Conservation (phyloP, 768 basidiomycete genomes). For the Tulasnella sp. region DNA sequence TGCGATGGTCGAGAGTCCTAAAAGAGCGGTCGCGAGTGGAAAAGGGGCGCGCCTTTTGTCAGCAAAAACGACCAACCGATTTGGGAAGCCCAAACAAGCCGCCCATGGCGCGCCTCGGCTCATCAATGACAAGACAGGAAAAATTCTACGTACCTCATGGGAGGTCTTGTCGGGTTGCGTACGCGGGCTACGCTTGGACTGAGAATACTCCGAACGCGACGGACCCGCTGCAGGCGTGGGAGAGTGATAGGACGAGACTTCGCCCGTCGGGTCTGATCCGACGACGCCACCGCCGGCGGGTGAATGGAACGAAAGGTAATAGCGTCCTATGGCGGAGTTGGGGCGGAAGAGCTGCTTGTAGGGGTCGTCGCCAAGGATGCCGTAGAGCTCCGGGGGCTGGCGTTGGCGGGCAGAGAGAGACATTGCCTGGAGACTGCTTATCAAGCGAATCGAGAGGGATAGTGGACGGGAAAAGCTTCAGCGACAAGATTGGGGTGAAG, state of each 20-base stretch:
- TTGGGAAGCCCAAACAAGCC: not conserved
- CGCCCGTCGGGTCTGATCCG: not conserved
- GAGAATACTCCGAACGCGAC: not conserved
- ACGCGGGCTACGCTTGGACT: not conserved
- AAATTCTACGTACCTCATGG: not conserved
- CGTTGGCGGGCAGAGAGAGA: not conserved
- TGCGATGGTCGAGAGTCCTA: not conserved
- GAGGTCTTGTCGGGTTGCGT: not conserved
- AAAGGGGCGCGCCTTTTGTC: not conserved
- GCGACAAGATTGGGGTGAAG: no score
- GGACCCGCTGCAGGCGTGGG: not conserved
- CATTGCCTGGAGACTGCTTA: not conserved
- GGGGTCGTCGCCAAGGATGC: not conserved
- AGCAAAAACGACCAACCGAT: not conserved
- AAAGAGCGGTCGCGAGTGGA: not conserved
- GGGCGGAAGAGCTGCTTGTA: conserved; percentile 23
- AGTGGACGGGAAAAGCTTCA: no score
- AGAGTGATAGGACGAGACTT: not conserved
- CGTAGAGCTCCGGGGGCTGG: conserved; percentile 13
- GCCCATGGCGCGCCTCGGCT: not conserved
- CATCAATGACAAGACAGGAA: not conserved
- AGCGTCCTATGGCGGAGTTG: not conserved
- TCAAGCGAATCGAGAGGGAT: no score
- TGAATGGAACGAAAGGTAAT: conserved; percentile 27
- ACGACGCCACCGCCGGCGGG: not conserved